Base-by-base conservation (phyloP, 2,329 filamentous ascomycete species). In the Aureobasidium sp. region DNA sequence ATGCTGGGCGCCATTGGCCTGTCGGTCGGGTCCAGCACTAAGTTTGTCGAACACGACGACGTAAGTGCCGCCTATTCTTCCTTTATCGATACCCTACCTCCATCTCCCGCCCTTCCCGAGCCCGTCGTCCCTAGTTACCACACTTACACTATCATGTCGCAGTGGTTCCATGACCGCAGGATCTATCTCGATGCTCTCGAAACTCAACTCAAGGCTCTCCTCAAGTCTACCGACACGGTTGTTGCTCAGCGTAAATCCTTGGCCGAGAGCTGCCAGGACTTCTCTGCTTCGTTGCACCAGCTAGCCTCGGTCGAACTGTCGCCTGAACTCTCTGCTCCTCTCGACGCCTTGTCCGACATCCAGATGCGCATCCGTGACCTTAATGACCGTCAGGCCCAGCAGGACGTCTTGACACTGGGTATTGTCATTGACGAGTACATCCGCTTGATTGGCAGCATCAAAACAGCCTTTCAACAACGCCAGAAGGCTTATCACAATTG, bases 361-460 rank as follows among this genome's bases (percentile, higher is more conserved):
- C 94, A 99, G 74, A 82, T 96, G 64, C 92, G 93, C 41, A 96
- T 99, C 67, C 87, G 89, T 63, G 94, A 99, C 70, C 85, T 99
- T 1, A 97, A 99, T 73, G 91, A 97, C 69, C 89, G 94, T 25
- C 94, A 99, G 75, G 94, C 94, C 12, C 91, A 97, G 76, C 94
- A 99, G 74, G 94, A 99, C 72, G 88, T 97, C 36, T 82, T 99
- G 57, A 99, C 94, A 0, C 86, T 99, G 66, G 94, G 94, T 41
- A 97, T 97, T 71, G 96, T 96, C 47, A 92, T 99, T 65, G 94
- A 99, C 67, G 94, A 99, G 76, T 99, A 99, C 76, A 95, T 99
- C 68, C 90, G 94, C 5, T 78, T 99, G 47, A 97, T 99, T 68
- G 91, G 91, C 36, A 95, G 90, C 61, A 90, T 97, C 64, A 99